These are phyloP conservation scores for Trametes versicolor DNA, from an alignment of 1,284 basidiomycete species.

Conservation along the genomic window DNA sequence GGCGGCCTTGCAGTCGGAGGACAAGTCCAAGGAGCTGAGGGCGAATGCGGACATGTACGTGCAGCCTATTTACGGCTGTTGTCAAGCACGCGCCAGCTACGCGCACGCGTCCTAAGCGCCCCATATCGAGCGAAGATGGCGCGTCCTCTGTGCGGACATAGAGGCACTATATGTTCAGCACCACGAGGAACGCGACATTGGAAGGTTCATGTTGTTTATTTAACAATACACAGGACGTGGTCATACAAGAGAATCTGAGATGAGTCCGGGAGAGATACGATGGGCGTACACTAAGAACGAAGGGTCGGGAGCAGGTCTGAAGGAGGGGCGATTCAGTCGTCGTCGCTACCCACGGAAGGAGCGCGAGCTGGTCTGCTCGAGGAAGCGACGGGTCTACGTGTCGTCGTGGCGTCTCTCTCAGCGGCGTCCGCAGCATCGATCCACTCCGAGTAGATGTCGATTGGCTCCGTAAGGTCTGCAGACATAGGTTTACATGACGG, in stretches of 20 bases:
- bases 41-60: slow-evolving; percentile 22
- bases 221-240: slow-evolving; percentile 28
- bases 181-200: neutral
- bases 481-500: slow-evolving; percentile 15
- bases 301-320: neutral
- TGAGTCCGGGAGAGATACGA: slow-evolving; percentile 16
- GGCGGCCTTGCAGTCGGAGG: slow-evolving; percentile 24
- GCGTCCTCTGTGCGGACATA: neutral
- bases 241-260: slow-evolving; percentile 31
- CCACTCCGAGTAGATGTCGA: slow-evolving; percentile 94
- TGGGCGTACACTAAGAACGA: slow-evolving; percentile 9
- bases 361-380: slow-evolving; percentile 59
- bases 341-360: slow-evolving; percentile 51
- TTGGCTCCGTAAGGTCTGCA: slow-evolving; percentile 84
- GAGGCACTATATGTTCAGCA: neutral
- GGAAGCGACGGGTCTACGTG: slow-evolving; percentile 65
- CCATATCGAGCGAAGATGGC: slow-evolving; percentile 21
- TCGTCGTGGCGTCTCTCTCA: slow-evolving; percentile 60
- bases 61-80: slow-evolving; percentile 42
- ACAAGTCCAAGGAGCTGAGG: slow-evolving; percentile 27
- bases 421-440: slow-evolving; percentile 91
- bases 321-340: slow-evolving; percentile 44
- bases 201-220: neutral
- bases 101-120: slow-evolving; percentile 32
- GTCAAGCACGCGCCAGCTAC: slow-evolving; percentile 40